Evolutionary conservation across 768 basidiomycete species (phyloP).

Genomic region (Collybiopsis confluens): DNA sequence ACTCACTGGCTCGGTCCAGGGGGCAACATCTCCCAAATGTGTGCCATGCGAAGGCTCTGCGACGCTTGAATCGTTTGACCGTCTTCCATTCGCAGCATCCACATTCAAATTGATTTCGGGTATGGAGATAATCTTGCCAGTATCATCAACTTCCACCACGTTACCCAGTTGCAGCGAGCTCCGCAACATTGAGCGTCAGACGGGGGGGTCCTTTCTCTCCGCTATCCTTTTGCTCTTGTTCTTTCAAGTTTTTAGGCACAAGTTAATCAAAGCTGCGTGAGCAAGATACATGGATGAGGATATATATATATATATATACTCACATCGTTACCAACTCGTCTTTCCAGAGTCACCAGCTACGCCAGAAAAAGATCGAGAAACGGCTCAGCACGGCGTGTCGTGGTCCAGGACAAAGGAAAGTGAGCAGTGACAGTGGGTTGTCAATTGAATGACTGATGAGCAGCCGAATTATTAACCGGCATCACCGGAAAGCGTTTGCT

Average conservation of each 20-base stretch:
- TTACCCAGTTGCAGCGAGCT: not conserved
- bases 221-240: not conserved
- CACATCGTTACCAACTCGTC: no score
- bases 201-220: no score
- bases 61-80: not conserved
- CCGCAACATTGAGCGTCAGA: not conserved
- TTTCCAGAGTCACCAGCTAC: no score
- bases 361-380: no score
- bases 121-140: constrained; percentile 1
- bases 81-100: not conserved
- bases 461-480: not conserved
- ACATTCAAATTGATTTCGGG: constrained; percentile 5
- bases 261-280: no score
- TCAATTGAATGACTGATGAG: not conserved
- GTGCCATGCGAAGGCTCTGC: not conserved
- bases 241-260: not conserved
- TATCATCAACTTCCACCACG: constrained; percentile 1
- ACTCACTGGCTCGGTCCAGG: not conserved
- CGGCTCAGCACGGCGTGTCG: no score
- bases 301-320: no score
- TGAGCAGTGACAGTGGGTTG: not conserved
- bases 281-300: no score
- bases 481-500: not conserved
- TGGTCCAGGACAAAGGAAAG: not conserved
- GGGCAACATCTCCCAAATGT: not conserved